Base-by-base conservation (phyloP, 257 asterid species). In the Asclepias syriaca region DNA sequence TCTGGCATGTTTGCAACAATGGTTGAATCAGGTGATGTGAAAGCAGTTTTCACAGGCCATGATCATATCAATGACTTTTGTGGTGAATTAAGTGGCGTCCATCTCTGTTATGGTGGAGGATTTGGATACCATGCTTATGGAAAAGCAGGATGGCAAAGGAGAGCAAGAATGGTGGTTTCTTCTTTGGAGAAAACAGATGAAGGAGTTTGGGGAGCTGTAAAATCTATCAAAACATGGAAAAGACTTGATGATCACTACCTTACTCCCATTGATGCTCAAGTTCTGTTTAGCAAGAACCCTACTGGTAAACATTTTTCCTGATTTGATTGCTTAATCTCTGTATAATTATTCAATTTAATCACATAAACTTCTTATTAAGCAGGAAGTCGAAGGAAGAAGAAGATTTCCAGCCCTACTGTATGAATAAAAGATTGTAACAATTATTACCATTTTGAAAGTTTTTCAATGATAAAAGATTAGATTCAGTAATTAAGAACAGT, bases 51-150 rank as follows among this genome's bases (percentile, higher is more conserved):
- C 81, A 82, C 90, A 0, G 99, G 98, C 65, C 99, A 91, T 69
- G 97, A 94, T 84, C 99, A 94, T 79, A 58, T 88, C 55, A 94
- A 94, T 63, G 99, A 94, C 81, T 94, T 91, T 82, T 94, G 99
- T 55, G 97, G 97, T 5, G 80, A 91, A 81, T 68, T 88, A 58
- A 83, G 70, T 1, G 90, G 95, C 65, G 79, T 94, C 69, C 81
- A 87, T 71, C 87, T 94, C 18, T 94, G 99, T 81, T 94, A 91
- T 75, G 97, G 92, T 72, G 99, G 99, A 48, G 99, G 99, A 24
- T 91, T 91, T 14, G 99, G 99, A 12, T 94, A 94, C 70, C 99
- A 91, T 77, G 99, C 97, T 5, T 94, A 94, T 68, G 99, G 99
- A 74, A 85, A 88, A 81, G 88, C 95, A 3, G 97, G 99, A 60